A percentile compares a stretch with the other conserved stretches of the same genome.
phyloP scores from a whole-genome alignment of 2,329 filamentous ascomycete species.

The Microthyrium microscopicum region DNA sequence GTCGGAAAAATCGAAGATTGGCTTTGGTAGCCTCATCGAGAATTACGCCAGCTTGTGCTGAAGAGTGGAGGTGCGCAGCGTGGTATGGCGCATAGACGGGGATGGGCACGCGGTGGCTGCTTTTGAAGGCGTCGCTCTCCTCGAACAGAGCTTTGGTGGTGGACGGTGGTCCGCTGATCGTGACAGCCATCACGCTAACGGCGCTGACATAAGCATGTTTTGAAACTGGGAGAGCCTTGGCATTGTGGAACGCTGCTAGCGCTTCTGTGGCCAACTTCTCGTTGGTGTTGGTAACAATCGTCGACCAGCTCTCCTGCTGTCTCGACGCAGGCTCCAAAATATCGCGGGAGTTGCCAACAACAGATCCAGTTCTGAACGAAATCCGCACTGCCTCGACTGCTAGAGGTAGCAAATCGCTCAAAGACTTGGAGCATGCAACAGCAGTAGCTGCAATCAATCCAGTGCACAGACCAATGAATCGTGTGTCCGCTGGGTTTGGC shows the following conservation, averaged over 20 bases:
- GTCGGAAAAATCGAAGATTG: constrained; percentile 25
- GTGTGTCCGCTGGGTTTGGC: constrained; percentile 30
- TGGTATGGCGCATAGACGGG: constrained; percentile 44
- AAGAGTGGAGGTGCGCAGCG: constrained; percentile 36
- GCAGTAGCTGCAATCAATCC: constrained; percentile 54
- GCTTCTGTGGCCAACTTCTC: constrained; percentile 34
- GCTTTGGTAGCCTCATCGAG: constrained; percentile 24
- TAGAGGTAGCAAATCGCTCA: constrained; percentile 44
- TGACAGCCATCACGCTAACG: constrained; percentile 41
- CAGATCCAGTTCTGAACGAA: constrained; percentile 45
- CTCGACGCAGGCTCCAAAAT: constrained; percentile 31
- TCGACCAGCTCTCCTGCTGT: constrained; percentile 46
- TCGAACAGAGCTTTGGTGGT: constrained; percentile 35
- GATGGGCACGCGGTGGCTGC: constrained; percentile 34
- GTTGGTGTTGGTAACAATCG: constrained; percentile 41
- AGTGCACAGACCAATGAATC: constrained; percentile 49
- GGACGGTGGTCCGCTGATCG: constrained; percentile 40
- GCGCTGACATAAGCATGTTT: constrained; percentile 42
- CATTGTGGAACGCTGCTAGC: constrained; percentile 40
- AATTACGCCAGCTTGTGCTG: constrained; percentile 35
- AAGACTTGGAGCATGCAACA: constrained; percentile 44
- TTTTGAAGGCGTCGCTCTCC: constrained; percentile 30
- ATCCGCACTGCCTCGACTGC: constrained; percentile 48
- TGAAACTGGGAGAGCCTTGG: constrained; percentile 33
- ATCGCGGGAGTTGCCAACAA: constrained; percentile 25